Base-by-base conservation (phyloP, 495 filamentous ascomycete species). In the Lepraria neglecta region DNA sequence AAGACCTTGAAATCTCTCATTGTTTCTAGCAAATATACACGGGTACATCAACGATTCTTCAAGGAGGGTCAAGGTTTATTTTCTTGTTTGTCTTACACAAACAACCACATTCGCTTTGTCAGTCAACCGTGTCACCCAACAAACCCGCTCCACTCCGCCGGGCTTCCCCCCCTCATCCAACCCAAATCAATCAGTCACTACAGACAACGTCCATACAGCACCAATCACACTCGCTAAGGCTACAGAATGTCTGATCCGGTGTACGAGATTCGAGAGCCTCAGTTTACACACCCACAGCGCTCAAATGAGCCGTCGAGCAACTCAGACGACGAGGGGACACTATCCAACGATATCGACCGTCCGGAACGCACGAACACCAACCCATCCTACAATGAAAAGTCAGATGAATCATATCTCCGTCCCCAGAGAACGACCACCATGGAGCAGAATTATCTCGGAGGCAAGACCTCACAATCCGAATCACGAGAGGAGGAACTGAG, bases 401-500 rank as follows among this genome's bases (percentile, higher is more conserved):
- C 35, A n/a, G 30, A 33, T 3, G 51, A 38, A 3, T 17, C n/a
- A 17, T 54, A 54, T 31, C 30, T 12, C 14, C 31, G 51, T 33
- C 17, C 35, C 12, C 51, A 24, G 9, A 54, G 51, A 54, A 35
- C 51, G 17, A 28, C 65, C 27, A 59, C 61, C 17, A 64, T 75
- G 9, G 63, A 71, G 48, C 58, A 65, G 27, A 52, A 30, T 17
- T 66, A 64, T 3, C 67, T 75, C 30, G 62, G 60, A 19, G 54
- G 55, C 0, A 50, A 74, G 52, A 71, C 69, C n/a, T 81, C 82
- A 0, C 78, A 81, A 1, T 80, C 79, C 0, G 73, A 81, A 28
- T 73, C 75, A 10, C 77, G 84, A 24, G 91, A 95, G 68, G 80
- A 87, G 58, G 84, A 84, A 7, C 80, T 82, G 63, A 81, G 89